Conservation (phyloP, 2,329 filamentous ascomycete genomes). For the Colletotrichum spinosum region DNA sequence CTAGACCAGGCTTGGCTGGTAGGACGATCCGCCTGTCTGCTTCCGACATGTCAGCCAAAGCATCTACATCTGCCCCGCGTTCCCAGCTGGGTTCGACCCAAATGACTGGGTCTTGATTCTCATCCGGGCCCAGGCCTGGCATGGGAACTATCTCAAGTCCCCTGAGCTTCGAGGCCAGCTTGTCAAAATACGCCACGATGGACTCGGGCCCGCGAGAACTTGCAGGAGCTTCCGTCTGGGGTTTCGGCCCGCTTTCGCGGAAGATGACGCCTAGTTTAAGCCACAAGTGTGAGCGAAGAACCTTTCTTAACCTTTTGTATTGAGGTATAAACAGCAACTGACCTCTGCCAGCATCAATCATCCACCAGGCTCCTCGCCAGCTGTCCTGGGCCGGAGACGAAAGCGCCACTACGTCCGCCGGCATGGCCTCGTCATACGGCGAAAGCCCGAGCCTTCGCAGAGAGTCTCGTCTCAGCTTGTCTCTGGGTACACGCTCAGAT, state of each 20-base stretch:
- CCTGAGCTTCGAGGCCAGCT: constrained; percentile 5
- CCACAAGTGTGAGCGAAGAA: too few relatives aligned
- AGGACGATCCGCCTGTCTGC: constrained; percentile 4
- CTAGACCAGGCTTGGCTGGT: neutral
- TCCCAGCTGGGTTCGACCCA: constrained; percentile 23
- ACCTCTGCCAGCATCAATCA: too few relatives aligned
- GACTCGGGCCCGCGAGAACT: neutral
- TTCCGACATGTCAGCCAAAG: neutral
- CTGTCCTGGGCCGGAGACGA: too few relatives aligned
- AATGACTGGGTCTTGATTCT: constrained; percentile 6
- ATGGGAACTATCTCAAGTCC: constrained; percentile 16
- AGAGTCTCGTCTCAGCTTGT: neutral
- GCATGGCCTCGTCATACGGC: constrained; percentile 5
- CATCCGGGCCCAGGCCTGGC: constrained; percentile 7
- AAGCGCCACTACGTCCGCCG: neutral
- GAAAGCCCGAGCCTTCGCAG: constrained; percentile 9
- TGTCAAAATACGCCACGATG: constrained; percentile 8
- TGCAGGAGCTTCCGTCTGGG: neutral
- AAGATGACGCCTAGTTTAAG: too few relatives aligned
- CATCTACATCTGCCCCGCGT: neutral
- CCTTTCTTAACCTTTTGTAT: too few relatives aligned
- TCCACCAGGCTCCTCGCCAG: too few relatives aligned
- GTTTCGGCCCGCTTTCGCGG: neutral
- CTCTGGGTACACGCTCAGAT: neutral
- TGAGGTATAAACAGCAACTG: too few relatives aligned